Percentiles rank a stretch among this genome's conserved stretches.
phyloP scores from a whole-genome alignment of 2,329 filamentous ascomycete species.

The Teratosphaeria pseudoeucalypti region DNA sequence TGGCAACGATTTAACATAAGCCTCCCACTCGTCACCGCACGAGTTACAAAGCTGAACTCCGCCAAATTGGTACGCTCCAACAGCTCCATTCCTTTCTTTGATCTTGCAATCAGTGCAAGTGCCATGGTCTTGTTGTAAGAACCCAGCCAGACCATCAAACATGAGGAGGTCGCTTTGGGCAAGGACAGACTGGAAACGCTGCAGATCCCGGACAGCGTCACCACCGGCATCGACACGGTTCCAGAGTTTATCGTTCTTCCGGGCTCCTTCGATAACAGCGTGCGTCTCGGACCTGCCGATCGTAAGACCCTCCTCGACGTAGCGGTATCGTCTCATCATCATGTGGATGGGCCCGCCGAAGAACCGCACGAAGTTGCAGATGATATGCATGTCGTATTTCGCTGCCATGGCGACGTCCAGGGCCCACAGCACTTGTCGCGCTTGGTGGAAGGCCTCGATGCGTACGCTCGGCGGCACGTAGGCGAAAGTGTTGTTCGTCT shows the following conservation, averaged over 20 bases:
- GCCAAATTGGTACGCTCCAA: too few relatives aligned
- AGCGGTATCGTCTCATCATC: not conserved
- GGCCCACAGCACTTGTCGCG: not conserved
- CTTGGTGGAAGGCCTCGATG: not conserved
- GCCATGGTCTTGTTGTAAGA: too few relatives aligned
- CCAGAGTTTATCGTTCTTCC: not conserved
- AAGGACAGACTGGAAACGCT: too few relatives aligned
- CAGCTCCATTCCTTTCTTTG: too few relatives aligned
- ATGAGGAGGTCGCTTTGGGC: too few relatives aligned
- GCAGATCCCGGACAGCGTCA: too few relatives aligned
- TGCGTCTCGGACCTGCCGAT: not conserved
- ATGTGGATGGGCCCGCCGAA: not conserved
- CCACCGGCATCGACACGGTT: not conserved
- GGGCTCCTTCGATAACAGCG: not conserved
- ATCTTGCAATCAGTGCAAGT: too few relatives aligned
- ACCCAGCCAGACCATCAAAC: not conserved
- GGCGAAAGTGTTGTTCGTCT: not conserved
- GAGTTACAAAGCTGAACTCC: too few relatives aligned
- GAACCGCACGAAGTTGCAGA: not conserved
- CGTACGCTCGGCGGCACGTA: not conserved
- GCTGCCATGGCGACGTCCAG: not conserved
- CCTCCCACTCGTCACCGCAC: too few relatives aligned
- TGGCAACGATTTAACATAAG: too few relatives aligned
- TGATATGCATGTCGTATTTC: not conserved
- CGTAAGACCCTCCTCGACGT: not conserved